Evolutionary conservation across 2,329 filamentous ascomycete species (phyloP).

Genomic region (Aspergillus quadrilineatus): DNA sequence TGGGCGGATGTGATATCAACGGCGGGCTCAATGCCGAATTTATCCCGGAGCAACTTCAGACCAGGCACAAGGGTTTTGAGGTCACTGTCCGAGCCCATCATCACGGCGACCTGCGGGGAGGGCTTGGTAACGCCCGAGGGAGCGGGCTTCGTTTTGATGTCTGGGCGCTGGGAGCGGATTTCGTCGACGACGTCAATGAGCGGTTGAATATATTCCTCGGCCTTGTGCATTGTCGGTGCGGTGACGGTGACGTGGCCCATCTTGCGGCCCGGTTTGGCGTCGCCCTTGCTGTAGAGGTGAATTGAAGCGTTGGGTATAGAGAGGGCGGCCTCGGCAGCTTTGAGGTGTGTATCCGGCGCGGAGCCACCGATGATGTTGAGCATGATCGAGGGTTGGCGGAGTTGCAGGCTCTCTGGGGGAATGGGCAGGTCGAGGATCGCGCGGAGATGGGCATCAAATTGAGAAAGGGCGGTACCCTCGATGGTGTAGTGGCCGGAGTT

Average conservation of each 20-base stretch:
- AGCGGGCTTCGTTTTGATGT: conserved; percentile 35
- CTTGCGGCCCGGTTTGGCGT: conserved; percentile 81
- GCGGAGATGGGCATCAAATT: conserved; percentile 86
- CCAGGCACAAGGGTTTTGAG: conserved; percentile 47
- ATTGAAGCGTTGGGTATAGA: conserved; percentile 62
- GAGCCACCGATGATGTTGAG: conserved; percentile 58
- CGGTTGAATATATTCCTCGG: conserved; percentile 66
- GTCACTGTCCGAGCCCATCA: conserved; percentile 52
- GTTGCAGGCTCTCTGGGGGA: conserved; percentile 47
- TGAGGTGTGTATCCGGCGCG: conserved; percentile 61
- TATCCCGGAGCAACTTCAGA: conserved; percentile 44
- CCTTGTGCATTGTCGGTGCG: conserved; percentile 64
- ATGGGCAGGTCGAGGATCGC: conserved; percentile 75
- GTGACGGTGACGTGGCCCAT: conserved; percentile 92
- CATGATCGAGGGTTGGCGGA: conserved; percentile 53
- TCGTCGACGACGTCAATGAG: conserved; percentile 75
- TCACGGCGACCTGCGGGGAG: conserved; percentile 43
- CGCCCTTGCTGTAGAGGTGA: conserved; percentile 88
- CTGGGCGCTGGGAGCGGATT: conserved; percentile 62
- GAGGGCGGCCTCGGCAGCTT: conserved; percentile 57
- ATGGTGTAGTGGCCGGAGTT: conserved; percentile 97
- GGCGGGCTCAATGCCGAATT: conserved; percentile 44
- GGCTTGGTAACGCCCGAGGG: conserved; percentile 34
- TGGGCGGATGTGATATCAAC: conserved; percentile 57
- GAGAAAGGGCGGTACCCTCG: conserved; percentile 83